phyloP scores from a whole-genome alignment of 805 yeast genomes.

The Dipodascopsis uninucleata region DNA sequence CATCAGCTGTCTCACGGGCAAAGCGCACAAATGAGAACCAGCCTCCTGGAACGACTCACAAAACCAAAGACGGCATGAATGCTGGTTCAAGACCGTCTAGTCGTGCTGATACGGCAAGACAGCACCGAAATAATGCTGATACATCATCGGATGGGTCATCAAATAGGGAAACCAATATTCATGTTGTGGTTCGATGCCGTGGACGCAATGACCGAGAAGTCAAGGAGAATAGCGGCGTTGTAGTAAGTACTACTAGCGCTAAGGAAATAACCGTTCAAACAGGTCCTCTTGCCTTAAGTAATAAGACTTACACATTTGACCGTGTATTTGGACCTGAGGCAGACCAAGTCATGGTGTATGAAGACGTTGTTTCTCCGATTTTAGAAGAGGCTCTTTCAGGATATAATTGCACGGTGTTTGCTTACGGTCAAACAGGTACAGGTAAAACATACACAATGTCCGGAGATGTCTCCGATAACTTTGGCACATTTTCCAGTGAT shows the following conservation, averaged over 20 bases:
- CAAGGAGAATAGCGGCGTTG: slow-evolving; percentile 55
- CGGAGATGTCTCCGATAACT: slow-evolving; percentile 31
- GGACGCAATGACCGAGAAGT: slow-evolving; percentile 59
- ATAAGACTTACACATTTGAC: slow-evolving; percentile 67
- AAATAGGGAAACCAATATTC: slow-evolving; percentile 45
- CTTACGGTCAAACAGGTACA: slow-evolving; percentile 77
- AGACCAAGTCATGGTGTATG: slow-evolving; percentile 64
- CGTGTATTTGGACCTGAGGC: slow-evolving; percentile 80
- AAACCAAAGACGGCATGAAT: too few species aligned
- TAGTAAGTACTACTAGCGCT: slow-evolving; percentile 50
- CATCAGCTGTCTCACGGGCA: slow-evolving; percentile 1
- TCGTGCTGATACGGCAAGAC: not conserved
- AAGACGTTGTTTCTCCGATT: slow-evolving; percentile 60
- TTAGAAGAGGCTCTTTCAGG: slow-evolving; percentile 71
- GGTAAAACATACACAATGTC: slow-evolving; percentile 56
- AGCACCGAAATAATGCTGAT: not conserved
- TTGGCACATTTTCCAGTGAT: slow-evolving; percentile 35
- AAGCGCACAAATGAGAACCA: slow-evolving; percentile 8
- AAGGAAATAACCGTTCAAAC: slow-evolving; percentile 50
- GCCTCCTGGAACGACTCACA: not conserved
- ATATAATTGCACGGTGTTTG: slow-evolving; percentile 69
- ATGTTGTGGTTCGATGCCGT: slow-evolving; percentile 62
- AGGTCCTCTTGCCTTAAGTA: slow-evolving; percentile 35
- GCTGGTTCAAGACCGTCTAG: slow-evolving; percentile 6
- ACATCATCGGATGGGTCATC: slow-evolving; percentile 8